A percentile compares a stretch with the other conserved stretches of the same genome.
Conservation (phyloP, 2,329 filamentous ascomycete species). For the Fusarium annulatum region DNA sequence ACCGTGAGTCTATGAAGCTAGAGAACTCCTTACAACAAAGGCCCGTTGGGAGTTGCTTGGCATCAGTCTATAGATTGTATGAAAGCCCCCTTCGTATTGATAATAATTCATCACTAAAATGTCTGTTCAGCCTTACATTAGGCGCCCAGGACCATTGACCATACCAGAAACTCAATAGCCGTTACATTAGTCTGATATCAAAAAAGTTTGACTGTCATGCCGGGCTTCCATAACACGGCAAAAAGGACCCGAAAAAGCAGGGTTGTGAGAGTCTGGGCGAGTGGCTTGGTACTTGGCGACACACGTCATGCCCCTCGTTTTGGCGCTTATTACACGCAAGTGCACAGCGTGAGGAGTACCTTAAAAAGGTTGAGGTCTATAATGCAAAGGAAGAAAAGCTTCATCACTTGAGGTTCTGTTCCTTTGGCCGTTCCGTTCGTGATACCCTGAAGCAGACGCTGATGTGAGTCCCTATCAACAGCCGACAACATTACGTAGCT, state of each 20-base stretch:
- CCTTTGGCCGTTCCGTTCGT: constrained; percentile 2
- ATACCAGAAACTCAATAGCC: neutral
- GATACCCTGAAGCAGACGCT: constrained; percentile 8
- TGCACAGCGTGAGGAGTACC: constrained; percentile 9
- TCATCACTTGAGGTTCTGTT: neutral
- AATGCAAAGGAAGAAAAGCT: neutral
- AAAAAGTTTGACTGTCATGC: constrained; percentile 16
- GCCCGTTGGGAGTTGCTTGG: neutral
- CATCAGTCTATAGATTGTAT: neutral
- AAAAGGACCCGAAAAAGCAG: constrained; percentile 42
- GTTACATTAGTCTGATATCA: neutral
- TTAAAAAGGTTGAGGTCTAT: constrained; percentile 19
- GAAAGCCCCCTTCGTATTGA: constrained; percentile 1
- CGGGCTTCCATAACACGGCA: constrained; percentile 33
- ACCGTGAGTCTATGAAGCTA: neutral
- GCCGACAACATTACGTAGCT: constrained; percentile 31
- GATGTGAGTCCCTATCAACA: neutral
- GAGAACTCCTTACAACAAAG: neutral
- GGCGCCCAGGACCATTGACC: neutral
- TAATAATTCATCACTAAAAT: neutral
- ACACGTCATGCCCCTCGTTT: constrained; percentile 47
- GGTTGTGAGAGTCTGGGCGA: constrained; percentile 43
- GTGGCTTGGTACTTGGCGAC: constrained; percentile 48
- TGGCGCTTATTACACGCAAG: constrained; percentile 38
- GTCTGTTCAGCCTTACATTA: constrained; percentile 13